Percentiles rank a stretch among this genome's conserved stretches.
phyloP scores from a whole-genome alignment of 257 asterid genomes.

The Jaltomata sinuosa region DNA sequence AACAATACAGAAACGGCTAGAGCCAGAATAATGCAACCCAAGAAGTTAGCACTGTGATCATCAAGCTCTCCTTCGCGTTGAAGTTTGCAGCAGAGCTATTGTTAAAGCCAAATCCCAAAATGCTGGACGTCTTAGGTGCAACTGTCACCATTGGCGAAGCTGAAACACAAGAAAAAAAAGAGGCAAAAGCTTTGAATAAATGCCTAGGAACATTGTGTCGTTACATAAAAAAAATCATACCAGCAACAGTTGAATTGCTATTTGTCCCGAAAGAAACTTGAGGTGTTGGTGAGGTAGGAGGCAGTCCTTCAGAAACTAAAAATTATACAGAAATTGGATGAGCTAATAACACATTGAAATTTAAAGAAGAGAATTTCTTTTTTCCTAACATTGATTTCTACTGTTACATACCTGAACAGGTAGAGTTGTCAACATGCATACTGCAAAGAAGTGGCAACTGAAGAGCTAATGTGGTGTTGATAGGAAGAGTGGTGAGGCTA shows the following conservation, averaged over 20 bases:
- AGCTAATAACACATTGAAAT: background rate
- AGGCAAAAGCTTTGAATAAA: background rate
- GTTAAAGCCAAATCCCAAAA: slow-evolving; percentile 25
- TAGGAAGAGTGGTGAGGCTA: slow-evolving; percentile 27
- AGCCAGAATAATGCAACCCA: slow-evolving; percentile 2
- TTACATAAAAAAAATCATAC: slow-evolving; percentile 5
- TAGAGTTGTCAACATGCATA: slow-evolving; percentile 23
- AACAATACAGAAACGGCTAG: background rate
- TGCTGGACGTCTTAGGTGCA: slow-evolving; percentile 22
- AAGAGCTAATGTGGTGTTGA: slow-evolving; percentile 53
- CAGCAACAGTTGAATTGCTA: slow-evolving; percentile 38
- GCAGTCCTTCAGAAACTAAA: slow-evolving; percentile 14
- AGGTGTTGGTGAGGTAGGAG: slow-evolving; percentile 38
- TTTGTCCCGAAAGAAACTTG: slow-evolving; percentile 37
- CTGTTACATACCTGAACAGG: slow-evolving; percentile 28
- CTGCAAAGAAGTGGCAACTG: slow-evolving; percentile 54
- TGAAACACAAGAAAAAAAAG: slow-evolving; percentile 12
- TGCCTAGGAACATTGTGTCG: background rate
- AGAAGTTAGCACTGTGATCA: slow-evolving; percentile 10
- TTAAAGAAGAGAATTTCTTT: background rate
- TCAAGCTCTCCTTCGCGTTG: slow-evolving; percentile 12
- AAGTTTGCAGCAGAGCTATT: slow-evolving; percentile 27
- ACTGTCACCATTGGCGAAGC: slow-evolving; percentile 43
- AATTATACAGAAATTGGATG: background rate
- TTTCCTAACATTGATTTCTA: background rate